Conservation (phyloP, 768 basidiomycete species). For the Baorangia bicolor region DNA sequence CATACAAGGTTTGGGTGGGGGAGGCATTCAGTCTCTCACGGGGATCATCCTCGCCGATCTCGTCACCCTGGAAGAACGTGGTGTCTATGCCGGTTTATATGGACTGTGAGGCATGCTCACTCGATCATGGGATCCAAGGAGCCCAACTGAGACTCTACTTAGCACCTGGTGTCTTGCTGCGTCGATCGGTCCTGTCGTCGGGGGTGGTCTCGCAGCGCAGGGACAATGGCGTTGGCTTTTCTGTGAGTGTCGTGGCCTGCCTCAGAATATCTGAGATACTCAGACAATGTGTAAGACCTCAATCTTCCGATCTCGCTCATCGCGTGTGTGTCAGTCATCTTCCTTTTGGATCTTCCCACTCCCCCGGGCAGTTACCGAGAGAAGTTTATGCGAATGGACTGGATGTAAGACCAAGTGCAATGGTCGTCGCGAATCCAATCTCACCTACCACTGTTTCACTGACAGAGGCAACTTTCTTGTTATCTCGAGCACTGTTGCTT, state of each 20-base stretch:
- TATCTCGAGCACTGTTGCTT: conserved; percentile 34
- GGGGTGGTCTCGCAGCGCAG: conserved; percentile 32
- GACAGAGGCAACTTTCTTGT: conserved; percentile 43
- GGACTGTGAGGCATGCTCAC: conserved; percentile 31
- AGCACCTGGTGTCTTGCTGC: conserved; percentile 38
- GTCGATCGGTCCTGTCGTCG: conserved; percentile 36
- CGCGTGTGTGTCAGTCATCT: conserved; percentile 25
- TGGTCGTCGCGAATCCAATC: too few species aligned
- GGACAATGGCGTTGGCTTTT: conserved; percentile 44
- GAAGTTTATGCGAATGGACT: conserved; percentile 42
- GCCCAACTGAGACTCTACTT: background rate
- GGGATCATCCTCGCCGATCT: conserved; percentile 47
- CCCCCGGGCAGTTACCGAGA: conserved; percentile 35
- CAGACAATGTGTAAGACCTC: conserved; percentile 29
- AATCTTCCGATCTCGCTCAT: conserved; percentile 40
- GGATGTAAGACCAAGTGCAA: conserved; percentile 34
- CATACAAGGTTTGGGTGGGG: conserved; percentile 42
- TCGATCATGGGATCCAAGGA: background rate
- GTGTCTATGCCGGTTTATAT: conserved; percentile 37
- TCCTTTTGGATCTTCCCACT: conserved; percentile 34
- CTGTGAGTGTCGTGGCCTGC: conserved; percentile 23
- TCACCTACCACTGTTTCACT: background rate
- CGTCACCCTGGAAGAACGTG: conserved; percentile 46
- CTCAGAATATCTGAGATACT: background rate
- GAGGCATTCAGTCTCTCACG: conserved; percentile 37